phyloP scores from a whole-genome alignment of 208 protist species.

The Endotrypanum monterogeii region DNA sequence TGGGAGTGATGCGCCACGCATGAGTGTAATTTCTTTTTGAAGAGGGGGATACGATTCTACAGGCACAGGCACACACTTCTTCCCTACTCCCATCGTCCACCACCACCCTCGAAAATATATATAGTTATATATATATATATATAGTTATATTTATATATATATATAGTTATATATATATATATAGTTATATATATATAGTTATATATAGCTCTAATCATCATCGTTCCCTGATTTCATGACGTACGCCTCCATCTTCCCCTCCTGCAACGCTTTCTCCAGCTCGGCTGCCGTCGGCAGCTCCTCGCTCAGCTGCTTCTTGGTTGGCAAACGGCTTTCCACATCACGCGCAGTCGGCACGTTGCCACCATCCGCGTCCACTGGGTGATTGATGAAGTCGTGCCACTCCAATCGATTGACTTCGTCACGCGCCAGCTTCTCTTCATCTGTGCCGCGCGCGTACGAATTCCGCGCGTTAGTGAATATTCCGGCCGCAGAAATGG shows the following conservation, averaged over 20 bases:
- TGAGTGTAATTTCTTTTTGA: too few relatives aligned
- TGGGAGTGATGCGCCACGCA: too few relatives aligned
- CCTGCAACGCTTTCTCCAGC: conserved; percentile 41
- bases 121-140: too few relatives aligned
- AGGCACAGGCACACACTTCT: too few relatives aligned
- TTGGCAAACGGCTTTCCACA: conserved; percentile 46
- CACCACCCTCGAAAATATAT: too few relatives aligned
- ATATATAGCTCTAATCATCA: conserved; percentile 18
- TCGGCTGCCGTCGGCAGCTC: conserved; percentile 64
- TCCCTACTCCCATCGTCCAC: too few relatives aligned
- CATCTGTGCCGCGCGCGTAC: conserved; percentile 33
- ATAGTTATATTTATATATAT: too few relatives aligned
- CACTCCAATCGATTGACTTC: conserved; percentile 22
- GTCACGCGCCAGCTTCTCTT: conserved; percentile 20
- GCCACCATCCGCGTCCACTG: conserved; percentile 29
- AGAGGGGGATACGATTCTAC: too few relatives aligned
- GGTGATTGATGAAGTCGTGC: conserved; percentile 24
- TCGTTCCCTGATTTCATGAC: conserved; percentile 26
- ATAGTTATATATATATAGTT: background rate
- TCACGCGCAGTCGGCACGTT: conserved; percentile 26
- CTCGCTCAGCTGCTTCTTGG: conserved; percentile 58
- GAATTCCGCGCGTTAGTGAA: conserved; percentile 44
- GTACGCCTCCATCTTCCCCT: conserved; percentile 43
- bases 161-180: too few relatives aligned
- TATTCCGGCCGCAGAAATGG: conserved; percentile 6